phyloP scores from a whole-genome alignment of 2,329 filamentous ascomycete genomes.

The Emmonsia crescens region DNA sequence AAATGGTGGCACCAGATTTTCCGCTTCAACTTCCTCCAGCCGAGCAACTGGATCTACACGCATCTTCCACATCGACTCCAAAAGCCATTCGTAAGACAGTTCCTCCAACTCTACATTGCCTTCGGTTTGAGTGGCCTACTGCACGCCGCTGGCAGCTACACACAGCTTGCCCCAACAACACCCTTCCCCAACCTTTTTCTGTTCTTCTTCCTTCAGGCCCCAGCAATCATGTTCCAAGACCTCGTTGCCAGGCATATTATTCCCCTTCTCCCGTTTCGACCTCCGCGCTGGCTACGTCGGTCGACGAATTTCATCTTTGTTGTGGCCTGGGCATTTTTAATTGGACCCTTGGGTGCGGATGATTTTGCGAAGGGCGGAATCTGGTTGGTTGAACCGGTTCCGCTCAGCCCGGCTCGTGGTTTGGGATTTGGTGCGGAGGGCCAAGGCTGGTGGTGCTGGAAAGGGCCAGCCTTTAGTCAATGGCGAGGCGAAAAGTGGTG shows the following conservation, averaged over 20 bases:
- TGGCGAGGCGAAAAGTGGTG: conserved; percentile 55
- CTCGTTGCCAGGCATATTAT: conserved; percentile 28
- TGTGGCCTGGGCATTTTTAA: conserved; percentile 56
- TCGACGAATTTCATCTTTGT: conserved; percentile 52
- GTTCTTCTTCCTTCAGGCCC: conserved; percentile 63
- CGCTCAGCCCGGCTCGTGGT: conserved; percentile 57
- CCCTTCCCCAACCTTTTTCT: conserved; percentile 43
- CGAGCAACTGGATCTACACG: conserved; percentile 30
- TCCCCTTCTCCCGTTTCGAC: conserved; percentile 21
- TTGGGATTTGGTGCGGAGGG: conserved; percentile 52
- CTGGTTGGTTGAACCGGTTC: conserved; percentile 76
- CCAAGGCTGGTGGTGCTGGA: conserved; percentile 63
- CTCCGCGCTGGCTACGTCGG: conserved; percentile 41
- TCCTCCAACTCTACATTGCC: conserved; percentile 19
- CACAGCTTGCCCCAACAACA: conserved; percentile 50
- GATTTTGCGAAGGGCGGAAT: conserved; percentile 65
- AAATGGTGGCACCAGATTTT: conserved; percentile 88
- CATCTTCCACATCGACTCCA: conserved; percentile 16
- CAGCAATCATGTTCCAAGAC: conserved; percentile 55
- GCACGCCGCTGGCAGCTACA: conserved; percentile 60
- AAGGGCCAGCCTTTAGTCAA: conserved; percentile 45
- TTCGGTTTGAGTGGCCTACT: conserved; percentile 37
- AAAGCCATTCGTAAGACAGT: conserved; percentile 14
- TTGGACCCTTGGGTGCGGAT: conserved; percentile 56
- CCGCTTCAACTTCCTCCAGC: conserved; percentile 45